These are phyloP conservation scores for Zymoseptoria passerinii DNA, from an alignment of 2,329 filamentous ascomycete genomes.

Conservation along the genomic window DNA sequence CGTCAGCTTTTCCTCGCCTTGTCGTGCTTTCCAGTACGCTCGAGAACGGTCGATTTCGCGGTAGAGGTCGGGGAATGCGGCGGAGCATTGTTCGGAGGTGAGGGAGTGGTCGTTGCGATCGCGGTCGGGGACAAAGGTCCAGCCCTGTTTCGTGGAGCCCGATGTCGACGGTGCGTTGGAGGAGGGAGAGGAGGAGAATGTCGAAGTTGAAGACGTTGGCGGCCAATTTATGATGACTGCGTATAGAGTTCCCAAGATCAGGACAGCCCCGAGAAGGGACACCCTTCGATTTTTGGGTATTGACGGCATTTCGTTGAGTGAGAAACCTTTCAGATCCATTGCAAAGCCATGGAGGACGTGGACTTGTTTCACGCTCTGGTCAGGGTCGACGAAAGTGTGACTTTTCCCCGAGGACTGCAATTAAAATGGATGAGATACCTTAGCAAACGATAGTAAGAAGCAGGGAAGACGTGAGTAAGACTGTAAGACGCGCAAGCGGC, in stretches of 20 bases:
- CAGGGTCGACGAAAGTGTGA: not conserved
- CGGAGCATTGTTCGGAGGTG: slow-evolving; percentile 24
- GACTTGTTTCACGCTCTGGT: too few species aligned
- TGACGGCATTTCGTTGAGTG: slow-evolving; percentile 11
- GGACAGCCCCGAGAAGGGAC: slow-evolving; percentile 6
- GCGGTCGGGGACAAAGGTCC: slow-evolving; percentile 15
- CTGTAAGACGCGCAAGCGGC: not conserved
- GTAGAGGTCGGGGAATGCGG: slow-evolving; percentile 28
- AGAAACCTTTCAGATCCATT: slow-evolving; percentile 8
- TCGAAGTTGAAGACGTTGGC: not conserved
- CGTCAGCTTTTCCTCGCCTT: slow-evolving; percentile 18
- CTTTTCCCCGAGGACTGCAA: not conserved
- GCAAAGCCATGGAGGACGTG: slow-evolving; percentile 3
- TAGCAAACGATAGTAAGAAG: not conserved
- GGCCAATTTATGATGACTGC: slow-evolving; percentile 2
- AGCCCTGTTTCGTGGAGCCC: not conserved
- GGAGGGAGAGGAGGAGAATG: not conserved
- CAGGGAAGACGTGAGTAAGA: not conserved
- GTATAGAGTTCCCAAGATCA: slow-evolving; percentile 4
- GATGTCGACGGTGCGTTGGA: not conserved
- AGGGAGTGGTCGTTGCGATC: slow-evolving; percentile 27
- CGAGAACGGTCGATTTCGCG: slow-evolving; percentile 27
- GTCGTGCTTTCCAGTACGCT: slow-evolving; percentile 18
- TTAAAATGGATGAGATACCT: not conserved
- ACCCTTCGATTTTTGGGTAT: slow-evolving; percentile 8